Conservation (phyloP, 1,284 basidiomycete species). For the Rhodofomes roseus region DNA sequence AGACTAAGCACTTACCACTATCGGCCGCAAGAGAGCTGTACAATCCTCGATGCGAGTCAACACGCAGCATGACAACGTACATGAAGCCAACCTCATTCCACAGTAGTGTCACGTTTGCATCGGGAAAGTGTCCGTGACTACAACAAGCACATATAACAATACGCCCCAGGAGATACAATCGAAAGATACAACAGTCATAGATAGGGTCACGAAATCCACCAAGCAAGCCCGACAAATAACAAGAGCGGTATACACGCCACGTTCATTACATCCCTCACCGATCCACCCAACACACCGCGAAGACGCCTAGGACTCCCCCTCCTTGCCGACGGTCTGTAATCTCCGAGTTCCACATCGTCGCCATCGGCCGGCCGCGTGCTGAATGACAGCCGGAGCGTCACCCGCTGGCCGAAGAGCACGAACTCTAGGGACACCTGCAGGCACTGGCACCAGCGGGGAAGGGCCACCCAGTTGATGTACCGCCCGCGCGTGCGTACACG, state of each 20-base stretch:
- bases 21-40: no score
- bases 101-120: no score
- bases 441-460: slow-evolving; percentile 10
- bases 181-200: neutral
- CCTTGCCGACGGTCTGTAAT: neutral
- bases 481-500: slow-evolving; percentile 15
- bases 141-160: no score
- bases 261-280: slow-evolving; percentile 27
- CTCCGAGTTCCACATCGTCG: slow-evolving; percentile 1
- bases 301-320: slow-evolving; percentile 5
- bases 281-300: slow-evolving; percentile 28
- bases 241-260: slow-evolving; percentile 35
- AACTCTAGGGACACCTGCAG: slow-evolving; percentile 17
- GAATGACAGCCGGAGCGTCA: slow-evolving; percentile 25
- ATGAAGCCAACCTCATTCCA: no score
- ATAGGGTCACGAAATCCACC: slow-evolving; percentile 21
- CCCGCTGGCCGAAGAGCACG: slow-evolving; percentile 23
- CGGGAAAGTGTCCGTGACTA: no score
- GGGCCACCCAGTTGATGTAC: slow-evolving; percentile 11
- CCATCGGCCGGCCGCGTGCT: slow-evolving; percentile 7
- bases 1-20: no score
- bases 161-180: no score
- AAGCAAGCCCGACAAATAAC: slow-evolving; percentile 24
- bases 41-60: no score
- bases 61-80: no score